Percentiles rank a stretch among this genome's conserved stretches.
Conservation (phyloP, 345 rosid species). For the Linum usitatissimum region DNA sequence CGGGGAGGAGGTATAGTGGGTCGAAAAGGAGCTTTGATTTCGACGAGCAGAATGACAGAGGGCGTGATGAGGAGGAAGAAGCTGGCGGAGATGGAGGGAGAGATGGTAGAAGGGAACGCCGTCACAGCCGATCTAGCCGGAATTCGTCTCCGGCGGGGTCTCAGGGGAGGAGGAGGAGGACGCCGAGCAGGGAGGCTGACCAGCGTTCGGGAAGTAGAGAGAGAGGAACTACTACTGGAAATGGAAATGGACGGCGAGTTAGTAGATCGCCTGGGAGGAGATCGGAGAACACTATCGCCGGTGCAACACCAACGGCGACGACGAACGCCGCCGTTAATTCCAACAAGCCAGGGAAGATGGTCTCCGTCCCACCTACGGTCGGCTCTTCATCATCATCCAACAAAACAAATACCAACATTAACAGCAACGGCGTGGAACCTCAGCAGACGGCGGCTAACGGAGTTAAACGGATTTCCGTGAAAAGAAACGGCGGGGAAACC, state of each 20-base stretch:
- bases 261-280: constrained; percentile 84
- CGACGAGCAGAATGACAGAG: constrained; percentile 28
- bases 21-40: constrained; percentile 86
- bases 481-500: constrained; percentile 38
- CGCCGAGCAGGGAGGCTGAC: constrained; percentile 90
- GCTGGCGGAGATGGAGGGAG: constrained; percentile 19
- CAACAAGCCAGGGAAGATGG: constrained; percentile 48
- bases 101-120: constrained; percentile 14
- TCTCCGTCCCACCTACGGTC: constrained; percentile 80
- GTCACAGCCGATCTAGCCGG: constrained; percentile 41
- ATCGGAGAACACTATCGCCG: constrained; percentile 31
- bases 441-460: background rate
- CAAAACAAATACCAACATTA: background rate
- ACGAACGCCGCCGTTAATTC: too few species aligned
- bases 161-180: constrained; percentile 61
- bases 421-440: constrained; percentile 16
- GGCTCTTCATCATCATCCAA: constrained; percentile 14
- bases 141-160: constrained; percentile 22
- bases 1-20: constrained; percentile 58
- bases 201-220: constrained; percentile 48
- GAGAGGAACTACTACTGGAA: constrained; percentile 18
- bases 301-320: background rate
- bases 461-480: constrained; percentile 50
- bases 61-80: constrained; percentile 16
- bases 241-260: constrained; percentile 43